Base-by-base conservation (phyloP, 768 basidiomycete genomes). In the Saitozyma podzolica region DNA sequence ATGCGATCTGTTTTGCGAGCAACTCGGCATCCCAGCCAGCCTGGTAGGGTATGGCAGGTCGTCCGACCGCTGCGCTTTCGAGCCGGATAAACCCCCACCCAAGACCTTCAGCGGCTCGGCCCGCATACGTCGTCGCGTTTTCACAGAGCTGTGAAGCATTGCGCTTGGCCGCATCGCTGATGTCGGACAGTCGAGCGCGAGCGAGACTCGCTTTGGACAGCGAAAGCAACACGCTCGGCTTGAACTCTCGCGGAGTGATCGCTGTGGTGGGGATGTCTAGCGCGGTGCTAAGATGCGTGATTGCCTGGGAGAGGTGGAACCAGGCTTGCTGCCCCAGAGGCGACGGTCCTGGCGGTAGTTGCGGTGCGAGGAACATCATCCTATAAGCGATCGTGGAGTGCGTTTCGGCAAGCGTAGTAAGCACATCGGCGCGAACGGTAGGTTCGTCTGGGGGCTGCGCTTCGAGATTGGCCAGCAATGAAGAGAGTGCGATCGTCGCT, bases 21-120 rank as follows among this genome's bases (percentile, higher is more conserved):
- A 62, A 40, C 58, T 78, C 77, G 8, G 50, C 59, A 57, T 78
- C 75, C 75, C 77, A 78, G 10, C 77, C 77, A 40, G 61, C 41
- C 7, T 61, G 65, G n/a, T 63, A 60, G 2, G 75, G 72, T 8
- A 71, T 16, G 0, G 54, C 62, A 29, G 63, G 41, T 20, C 64
- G 64, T 16, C 63, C 55, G 39, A 61, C 56, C 14, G 41, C 43
- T 49, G 66, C 42, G 13, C 59, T 45, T 7, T 55, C 63, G 3
- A 65, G 53, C 11, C 52, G 42, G 11, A 68, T 42, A 45, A 54
- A 66, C 53, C 42, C 58, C 68, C 64, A 70, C 0, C 63, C 60
- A 8, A 66, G 52, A n/a, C 59, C 68, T 49, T 65, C 67, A 5
- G 54, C 67, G 1, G 72, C 73, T 40, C 68, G 51, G 16, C 60